These are phyloP conservation scores for Stygiomarasmius scandens DNA, from an alignment of 1,284 basidiomycete species.

Conservation along the genomic window DNA sequence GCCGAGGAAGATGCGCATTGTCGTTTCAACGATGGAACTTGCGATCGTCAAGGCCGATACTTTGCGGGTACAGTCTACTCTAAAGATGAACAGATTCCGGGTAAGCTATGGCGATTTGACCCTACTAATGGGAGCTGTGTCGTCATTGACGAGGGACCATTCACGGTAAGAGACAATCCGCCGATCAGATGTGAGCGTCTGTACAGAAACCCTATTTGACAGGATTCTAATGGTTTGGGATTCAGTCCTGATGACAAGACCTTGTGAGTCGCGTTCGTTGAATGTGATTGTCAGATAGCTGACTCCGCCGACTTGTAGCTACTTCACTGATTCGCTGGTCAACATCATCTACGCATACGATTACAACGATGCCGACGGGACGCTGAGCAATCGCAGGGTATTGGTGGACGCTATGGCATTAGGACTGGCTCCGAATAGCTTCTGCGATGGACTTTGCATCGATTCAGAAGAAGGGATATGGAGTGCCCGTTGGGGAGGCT, in stretches of 20 bases:
- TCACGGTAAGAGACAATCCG: constrained; percentile 49
- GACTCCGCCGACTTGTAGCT: constrained; percentile 40
- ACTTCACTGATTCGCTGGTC: constrained; percentile 66
- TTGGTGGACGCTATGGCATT: constrained; percentile 58
- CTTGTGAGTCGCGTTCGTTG: constrained; percentile 45
- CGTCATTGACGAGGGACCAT: constrained; percentile 64
- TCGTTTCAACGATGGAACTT: constrained; percentile 73
- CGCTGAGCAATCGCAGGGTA: constrained; percentile 54
- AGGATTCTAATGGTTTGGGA: constrained; percentile 69
- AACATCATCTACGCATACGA: constrained; percentile 72
- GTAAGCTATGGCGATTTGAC: constrained; percentile 63
- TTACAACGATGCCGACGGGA: constrained; percentile 49
- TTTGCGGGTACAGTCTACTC: constrained; percentile 65
- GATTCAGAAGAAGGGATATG: constrained; percentile 67
- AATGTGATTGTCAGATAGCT: background rate
- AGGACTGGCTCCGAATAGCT: constrained; percentile 51
- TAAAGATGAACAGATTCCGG: constrained; percentile 50
- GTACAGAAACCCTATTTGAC: constrained; percentile 11
- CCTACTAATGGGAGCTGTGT: constrained; percentile 46
- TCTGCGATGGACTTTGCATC: constrained; percentile 66
- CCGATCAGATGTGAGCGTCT: background rate
- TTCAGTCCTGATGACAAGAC: constrained; percentile 65
- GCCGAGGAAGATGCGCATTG: constrained; percentile 42
- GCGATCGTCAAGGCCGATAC: constrained; percentile 64
- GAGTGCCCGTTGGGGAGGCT: constrained; percentile 74